Evolutionary conservation across 805 yeast genomes (phyloP).

Genomic region (Kazachstania kunashirensis): DNA sequence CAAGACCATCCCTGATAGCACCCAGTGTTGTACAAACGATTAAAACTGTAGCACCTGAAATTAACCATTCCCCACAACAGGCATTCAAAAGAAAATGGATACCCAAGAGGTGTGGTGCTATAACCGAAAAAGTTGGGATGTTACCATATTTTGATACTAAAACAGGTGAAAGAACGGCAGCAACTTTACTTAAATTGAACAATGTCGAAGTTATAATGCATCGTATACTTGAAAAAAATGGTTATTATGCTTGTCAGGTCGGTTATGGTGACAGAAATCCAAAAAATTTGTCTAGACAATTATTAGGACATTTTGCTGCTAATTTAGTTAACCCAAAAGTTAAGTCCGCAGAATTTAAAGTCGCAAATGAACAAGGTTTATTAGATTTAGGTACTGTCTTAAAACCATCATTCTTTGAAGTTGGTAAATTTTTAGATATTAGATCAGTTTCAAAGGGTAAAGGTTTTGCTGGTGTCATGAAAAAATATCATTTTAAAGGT

Average conservation of each 20-base stretch:
- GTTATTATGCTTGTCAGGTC: constrained; percentile 76
- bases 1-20: constrained; percentile 25
- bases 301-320: constrained; percentile 67
- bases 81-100: constrained; percentile 66
- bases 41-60: constrained; percentile 34
- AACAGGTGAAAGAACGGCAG: constrained; percentile 63
- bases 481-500: constrained; percentile 84
- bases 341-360: constrained; percentile 67
- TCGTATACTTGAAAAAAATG: constrained; percentile 62
- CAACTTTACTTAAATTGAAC: constrained; percentile 81
- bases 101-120: constrained; percentile 69
- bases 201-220: constrained; percentile 75
- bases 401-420: constrained; percentile 72
- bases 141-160: constrained; percentile 63
- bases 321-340: constrained; percentile 81
- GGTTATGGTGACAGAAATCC: constrained; percentile 68
- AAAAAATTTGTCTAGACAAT: constrained; percentile 51
- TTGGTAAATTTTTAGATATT: constrained; percentile 78
- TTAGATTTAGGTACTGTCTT: constrained; percentile 70
- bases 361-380: constrained; percentile 54
- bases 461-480: constrained; percentile 98
- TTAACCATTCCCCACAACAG: constrained; percentile 57
- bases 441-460: constrained; percentile 80
- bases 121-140: constrained; percentile 86
- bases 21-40: constrained; percentile 21